Evolutionary conservation across 2,329 filamentous ascomycete species (phyloP), one percentile per base, ranked within the genome.

Genomic region (Venturiaceae sp.): DNA sequence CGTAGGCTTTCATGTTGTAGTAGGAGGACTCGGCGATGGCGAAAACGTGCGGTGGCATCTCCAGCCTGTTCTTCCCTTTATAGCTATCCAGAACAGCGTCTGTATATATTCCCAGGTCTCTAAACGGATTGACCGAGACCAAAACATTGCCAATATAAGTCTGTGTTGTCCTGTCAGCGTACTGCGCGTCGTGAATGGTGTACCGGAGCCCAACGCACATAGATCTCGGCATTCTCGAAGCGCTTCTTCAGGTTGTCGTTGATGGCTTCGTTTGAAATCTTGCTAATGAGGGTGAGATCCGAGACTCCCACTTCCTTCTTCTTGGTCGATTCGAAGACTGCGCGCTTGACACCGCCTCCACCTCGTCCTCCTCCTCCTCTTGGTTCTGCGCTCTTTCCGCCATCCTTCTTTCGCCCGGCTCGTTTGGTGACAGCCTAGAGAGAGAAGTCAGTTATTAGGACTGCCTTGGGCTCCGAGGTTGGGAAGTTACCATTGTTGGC

Each of bases 1-100:
- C 90, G 80, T 99, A 99, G 52, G 92, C 92, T 74, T 97, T 97
- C 94, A 99, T 97, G 78, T 99, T 97, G 78, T 97, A 97, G 79
- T 99, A 99, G 58, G 92, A 75, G 7, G 92, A 88, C 75, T 99
- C 94, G 69, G 94, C 94, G 68, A 99, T 94, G 61, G 91, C 92
- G 72, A 96, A 99, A 65, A 99, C 94, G 74, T 99, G 94, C 8
- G 94, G 94, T 30, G 91, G 88, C 77, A 90, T 62, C 75, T 99
- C 94, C 64, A 99, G 82, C 64, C 94, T 85, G 77, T 99, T 99
- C 81, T 97, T 96, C 66, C 92, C 92, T 75, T 86, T 87, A 79
- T 99, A 99, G 69, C 89, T 92, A 53, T 95, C 86, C 68, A 99
- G 83, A 60, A 97, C 91, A 68, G 87, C 78, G 65, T 97, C 92